A percentile compares a stretch with the other conserved stretches of the same genome.
These are phyloP conservation scores for Paecilomyces variotii DNA, from an alignment of 2,329 filamentous ascomycete species.

Conservation along the genomic window DNA sequence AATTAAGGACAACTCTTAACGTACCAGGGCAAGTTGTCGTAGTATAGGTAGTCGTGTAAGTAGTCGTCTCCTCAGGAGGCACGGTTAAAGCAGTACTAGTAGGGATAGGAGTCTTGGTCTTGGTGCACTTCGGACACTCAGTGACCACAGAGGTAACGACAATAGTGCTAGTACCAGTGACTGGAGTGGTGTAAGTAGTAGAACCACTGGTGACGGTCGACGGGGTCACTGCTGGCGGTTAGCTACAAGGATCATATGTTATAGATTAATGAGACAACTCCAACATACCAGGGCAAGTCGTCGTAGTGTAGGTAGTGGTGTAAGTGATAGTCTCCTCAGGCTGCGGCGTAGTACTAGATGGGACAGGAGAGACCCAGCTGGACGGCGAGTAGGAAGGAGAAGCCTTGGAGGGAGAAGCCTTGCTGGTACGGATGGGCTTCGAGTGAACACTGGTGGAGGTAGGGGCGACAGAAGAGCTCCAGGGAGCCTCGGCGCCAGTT, in stretches of 20 bases:
- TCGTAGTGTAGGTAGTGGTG: slow-evolving; percentile 8
- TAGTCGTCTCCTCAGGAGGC: slow-evolving; percentile 1
- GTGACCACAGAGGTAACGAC: slow-evolving; percentile 5
- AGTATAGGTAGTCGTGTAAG: slow-evolving; percentile 1
- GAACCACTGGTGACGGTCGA: slow-evolving; percentile 4
- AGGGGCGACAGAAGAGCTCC: neutral
- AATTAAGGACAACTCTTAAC: neutral
- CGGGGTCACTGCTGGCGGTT: slow-evolving; percentile 1
- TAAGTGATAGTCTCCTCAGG: slow-evolving; percentile 1
- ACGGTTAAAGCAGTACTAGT: neutral
- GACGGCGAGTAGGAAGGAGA: neutral
- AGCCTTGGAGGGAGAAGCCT: neutral
- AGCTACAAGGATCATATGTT: neutral
- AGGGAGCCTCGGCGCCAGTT: neutral
- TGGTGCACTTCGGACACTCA: slow-evolving; percentile 5
- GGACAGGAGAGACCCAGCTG: neutral
- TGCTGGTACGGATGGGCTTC: neutral
- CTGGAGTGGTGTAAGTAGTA: slow-evolving; percentile 3
- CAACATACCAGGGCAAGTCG: slow-evolving; percentile 7
- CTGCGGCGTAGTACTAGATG: neutral
- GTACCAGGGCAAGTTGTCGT: slow-evolving; percentile 8
- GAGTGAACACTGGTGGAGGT: neutral
- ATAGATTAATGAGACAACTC: neutral
- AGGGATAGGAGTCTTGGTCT: slow-evolving; percentile 1
- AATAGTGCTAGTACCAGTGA: slow-evolving; percentile 6